These are phyloP conservation scores for Echium plantagineum DNA, from an alignment of 257 asterid genomes.

Conservation along the genomic window DNA sequence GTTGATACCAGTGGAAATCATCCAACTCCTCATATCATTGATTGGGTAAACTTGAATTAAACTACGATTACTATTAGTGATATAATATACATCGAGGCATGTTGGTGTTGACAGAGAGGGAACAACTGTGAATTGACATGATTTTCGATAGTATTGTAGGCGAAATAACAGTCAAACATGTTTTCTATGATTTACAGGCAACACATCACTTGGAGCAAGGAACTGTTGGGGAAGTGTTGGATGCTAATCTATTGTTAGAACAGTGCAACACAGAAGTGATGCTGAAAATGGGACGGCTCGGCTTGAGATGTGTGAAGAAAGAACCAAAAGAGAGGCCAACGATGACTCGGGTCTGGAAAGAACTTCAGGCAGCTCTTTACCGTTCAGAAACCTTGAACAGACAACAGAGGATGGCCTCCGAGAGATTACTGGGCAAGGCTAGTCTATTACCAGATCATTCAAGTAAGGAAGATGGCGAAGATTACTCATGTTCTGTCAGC, in stretches of 20 bases:
- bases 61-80: no score
- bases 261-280: constrained; percentile 52
- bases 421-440: not conserved
- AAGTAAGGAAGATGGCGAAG: not conserved
- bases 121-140: no score
- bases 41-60: constrained; percentile 38
- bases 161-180: no score
- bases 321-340: constrained; percentile 67
- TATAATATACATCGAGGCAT: no score
- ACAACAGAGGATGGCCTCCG: constrained; percentile 3
- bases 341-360: constrained; percentile 54
- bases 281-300: constrained; percentile 57
- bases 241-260: constrained; percentile 40
- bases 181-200: constrained; percentile 31
- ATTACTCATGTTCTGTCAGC: constrained; percentile 18
- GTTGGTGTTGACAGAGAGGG: no score
- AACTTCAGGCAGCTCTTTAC: constrained; percentile 39
- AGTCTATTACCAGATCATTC: not conserved
- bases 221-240: constrained; percentile 41
- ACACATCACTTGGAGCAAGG: constrained; percentile 54
- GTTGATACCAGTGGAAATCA: constrained; percentile 24
- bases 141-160: not conserved
- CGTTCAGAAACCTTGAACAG: constrained; percentile 2
- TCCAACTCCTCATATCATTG: constrained; percentile 41
- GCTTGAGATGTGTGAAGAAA: constrained; percentile 45